Evolutionary conservation across 192 early-diverging fungal genomes (phyloP), one percentile per base, ranked within the genome.

Genomic region (Coemansia sp.): DNA sequence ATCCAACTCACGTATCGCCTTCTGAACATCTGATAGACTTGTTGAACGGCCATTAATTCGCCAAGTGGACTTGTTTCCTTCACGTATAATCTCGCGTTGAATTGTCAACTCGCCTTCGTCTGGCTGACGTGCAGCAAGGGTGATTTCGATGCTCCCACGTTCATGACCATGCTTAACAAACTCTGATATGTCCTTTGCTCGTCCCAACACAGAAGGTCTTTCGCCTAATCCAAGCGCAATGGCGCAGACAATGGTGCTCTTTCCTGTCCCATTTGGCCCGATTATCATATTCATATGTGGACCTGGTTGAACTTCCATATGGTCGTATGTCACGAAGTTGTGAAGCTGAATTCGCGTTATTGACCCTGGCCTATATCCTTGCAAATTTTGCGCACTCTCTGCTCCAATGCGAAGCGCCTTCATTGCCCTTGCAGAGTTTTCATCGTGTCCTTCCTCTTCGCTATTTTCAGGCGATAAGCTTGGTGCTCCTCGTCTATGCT

Each of bases 231-330:
- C 97, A n/a, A 98, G 76, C 12, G 94, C 95, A 54, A 98, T 90
- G 0, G 94, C 94, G 67, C 95, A 97, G 0, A 98, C 95, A 30
- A 97, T 91, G 0, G 94, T 94, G 44, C 88, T 91, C 67, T 99
- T 99, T 50, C 97, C 97, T 0, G 97, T 96, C 7, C 96, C 96
- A 69, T 97, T 98, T 3, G 95, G 92, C 23, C 93, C 95, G 53
- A 97, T 92, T 28, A 98, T 92, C 97, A 99, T 99, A 75, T 99
- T 99, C 71, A 99, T 83, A 62, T 95, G 85, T 0, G 95, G 95
- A 0, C 97, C 97, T 2, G 97, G 95, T 7, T 49, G 68, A 56
- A 95, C 88, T 53, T 94, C 88, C 57, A 90, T 90, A 9, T 74
- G 75, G 62, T 94, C 89, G 73, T 99, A 99, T 0, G 97, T 99